phyloP scores from a whole-genome alignment of 345 rosid genomes.

The Brassica cretica region DNA sequence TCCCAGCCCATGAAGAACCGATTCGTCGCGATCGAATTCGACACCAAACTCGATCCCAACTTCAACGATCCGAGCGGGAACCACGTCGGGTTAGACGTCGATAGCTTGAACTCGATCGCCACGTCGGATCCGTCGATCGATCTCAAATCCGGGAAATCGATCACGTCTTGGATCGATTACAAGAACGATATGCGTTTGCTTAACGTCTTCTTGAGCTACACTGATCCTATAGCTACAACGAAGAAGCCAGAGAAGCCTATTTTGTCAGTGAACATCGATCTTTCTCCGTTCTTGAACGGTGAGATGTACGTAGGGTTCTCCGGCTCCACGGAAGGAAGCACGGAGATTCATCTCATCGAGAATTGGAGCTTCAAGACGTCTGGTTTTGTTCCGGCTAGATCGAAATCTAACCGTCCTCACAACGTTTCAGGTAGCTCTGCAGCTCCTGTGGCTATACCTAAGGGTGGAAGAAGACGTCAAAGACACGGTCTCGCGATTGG shows the following conservation, averaged over 20 bases:
- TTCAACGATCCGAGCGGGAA: conserved; percentile 71
- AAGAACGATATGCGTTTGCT: conserved; percentile 62
- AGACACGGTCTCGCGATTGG: conserved; percentile 61
- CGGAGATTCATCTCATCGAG: conserved; percentile 74
- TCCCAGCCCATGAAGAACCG: conserved; percentile 66
- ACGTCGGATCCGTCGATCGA: conserved; percentile 66
- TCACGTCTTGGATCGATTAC: conserved; percentile 88
- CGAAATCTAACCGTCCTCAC: conserved; percentile 57
- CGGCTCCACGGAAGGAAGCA: conserved; percentile 92
- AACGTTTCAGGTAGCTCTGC: conserved; percentile 76
- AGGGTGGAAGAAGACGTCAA: neutral
- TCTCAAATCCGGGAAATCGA: conserved; percentile 71
- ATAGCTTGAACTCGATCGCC: conserved; percentile 65
- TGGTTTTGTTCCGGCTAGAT: conserved; percentile 61
- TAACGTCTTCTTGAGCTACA: conserved; percentile 66
- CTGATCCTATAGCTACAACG: conserved; percentile 21
- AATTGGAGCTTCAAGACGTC: conserved; percentile 78
- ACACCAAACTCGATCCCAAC: conserved; percentile 61
- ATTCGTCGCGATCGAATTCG: conserved; percentile 88
- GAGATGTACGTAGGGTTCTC: conserved; percentile 79
- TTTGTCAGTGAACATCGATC: conserved; percentile 57
- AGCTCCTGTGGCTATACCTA: conserved; percentile 45
- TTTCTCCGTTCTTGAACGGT: conserved; percentile 58
- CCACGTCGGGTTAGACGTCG: conserved; percentile 77
- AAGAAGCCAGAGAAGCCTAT: conserved; percentile 65